A percentile compares a stretch with the other conserved stretches of the same genome.
Conservation (phyloP, 2,329 filamentous ascomycete genomes). For the Neoascochyta sp. region DNA sequence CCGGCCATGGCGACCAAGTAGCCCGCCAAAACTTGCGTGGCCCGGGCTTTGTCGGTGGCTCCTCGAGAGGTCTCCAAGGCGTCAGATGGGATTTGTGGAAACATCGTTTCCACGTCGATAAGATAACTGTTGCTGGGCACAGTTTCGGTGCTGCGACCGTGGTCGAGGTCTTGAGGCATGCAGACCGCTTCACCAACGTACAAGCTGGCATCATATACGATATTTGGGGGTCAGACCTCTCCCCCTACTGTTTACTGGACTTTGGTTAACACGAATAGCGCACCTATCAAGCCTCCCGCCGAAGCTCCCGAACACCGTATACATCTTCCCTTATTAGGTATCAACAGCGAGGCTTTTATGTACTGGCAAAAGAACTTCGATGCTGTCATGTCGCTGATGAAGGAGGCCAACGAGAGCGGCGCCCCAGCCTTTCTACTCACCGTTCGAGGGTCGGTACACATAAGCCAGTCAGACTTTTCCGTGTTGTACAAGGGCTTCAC, state of each 20-base stretch:
- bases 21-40: constrained; percentile 53
- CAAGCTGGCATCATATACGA: constrained; percentile 64
- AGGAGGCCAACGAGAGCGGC: constrained; percentile 51
- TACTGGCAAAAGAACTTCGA: constrained; percentile 65
- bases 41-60: constrained; percentile 57
- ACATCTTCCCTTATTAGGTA: constrained; percentile 56
- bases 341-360: constrained; percentile 67
- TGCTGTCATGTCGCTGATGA: constrained; percentile 54
- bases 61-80: constrained; percentile 56
- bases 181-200: constrained; percentile 54
- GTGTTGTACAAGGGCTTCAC: constrained; percentile 60
- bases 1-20: constrained; percentile 53
- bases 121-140: constrained; percentile 62
- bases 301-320: constrained; percentile 48
- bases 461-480: constrained; percentile 64
- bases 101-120: constrained; percentile 52
- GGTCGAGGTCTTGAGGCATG: constrained; percentile 56
- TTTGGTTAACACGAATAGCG: constrained; percentile 29
- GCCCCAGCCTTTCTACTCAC: constrained; percentile 47
- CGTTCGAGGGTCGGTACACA: constrained; percentile 58
- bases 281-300: constrained; percentile 43
- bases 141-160: constrained; percentile 65
- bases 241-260: not conserved
- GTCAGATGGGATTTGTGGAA: constrained; percentile 58
- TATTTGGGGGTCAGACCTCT: constrained; percentile 51